Conservation (phyloP, 2,329 filamentous ascomycete species). For the Ophiostoma angusticollis region DNA sequence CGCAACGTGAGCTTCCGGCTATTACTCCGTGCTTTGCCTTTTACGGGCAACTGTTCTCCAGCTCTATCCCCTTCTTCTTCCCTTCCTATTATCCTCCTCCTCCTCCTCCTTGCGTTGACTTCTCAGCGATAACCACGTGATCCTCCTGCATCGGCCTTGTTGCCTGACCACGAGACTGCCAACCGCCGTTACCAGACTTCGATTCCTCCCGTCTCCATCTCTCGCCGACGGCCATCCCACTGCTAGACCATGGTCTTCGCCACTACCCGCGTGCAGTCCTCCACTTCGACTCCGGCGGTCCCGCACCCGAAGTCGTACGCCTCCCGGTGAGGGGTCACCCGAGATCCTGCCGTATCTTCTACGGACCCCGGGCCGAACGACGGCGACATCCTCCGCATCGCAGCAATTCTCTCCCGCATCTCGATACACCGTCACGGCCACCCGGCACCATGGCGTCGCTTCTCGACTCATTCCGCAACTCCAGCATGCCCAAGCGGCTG, state of each 20-base stretch:
- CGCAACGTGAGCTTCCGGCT: no score
- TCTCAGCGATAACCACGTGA: no score
- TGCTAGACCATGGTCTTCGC: constrained; percentile 12
- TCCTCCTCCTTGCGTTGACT: no score
- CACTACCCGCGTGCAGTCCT: constrained; percentile 10
- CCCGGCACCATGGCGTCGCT: constrained; percentile 52
- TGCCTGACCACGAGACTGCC: no score
- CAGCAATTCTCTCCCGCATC: background rate
- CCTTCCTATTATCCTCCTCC: no score
- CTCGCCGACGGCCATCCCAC: background rate
- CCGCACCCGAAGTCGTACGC: constrained; percentile 5
- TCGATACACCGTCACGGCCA: constrained; percentile 2
- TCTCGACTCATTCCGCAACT: constrained; percentile 49
- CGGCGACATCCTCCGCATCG: background rate
- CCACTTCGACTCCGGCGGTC: constrained; percentile 3
- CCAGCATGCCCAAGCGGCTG: constrained; percentile 78
- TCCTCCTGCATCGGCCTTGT: no score
- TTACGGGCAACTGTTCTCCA: no score
- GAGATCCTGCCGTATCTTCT: background rate
- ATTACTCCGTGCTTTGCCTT: no score
- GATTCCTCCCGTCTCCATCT: background rate
- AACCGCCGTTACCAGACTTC: no score
- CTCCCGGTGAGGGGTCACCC: constrained; percentile 8
- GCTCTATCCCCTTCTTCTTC: no score
- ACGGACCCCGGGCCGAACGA: no score